Conservation (phyloP, 768 basidiomycete genomes). For the Pisolithus marmoratus region DNA sequence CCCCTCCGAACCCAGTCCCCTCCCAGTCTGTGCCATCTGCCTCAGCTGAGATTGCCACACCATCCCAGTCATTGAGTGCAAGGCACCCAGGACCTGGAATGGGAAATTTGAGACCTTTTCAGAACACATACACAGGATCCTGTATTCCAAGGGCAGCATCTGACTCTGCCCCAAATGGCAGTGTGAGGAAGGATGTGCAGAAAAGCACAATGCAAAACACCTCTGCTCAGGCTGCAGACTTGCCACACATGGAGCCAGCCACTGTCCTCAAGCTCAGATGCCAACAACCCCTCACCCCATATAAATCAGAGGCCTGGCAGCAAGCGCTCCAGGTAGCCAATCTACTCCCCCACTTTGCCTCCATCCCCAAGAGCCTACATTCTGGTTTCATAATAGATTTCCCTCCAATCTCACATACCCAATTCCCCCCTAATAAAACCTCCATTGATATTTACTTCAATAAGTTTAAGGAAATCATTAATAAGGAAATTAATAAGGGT, state of each 20-base stretch:
- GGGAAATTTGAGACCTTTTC: neutral
- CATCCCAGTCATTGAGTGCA: neutral
- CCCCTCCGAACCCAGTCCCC: neutral
- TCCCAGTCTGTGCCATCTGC: neutral
- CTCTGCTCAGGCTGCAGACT: slow-evolving; percentile 39
- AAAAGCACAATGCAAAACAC: slow-evolving; percentile 26
- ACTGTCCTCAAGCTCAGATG: slow-evolving; percentile 32
- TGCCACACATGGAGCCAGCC: slow-evolving; percentile 32
- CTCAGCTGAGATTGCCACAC: neutral
- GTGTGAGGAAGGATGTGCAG: slow-evolving; percentile 17
- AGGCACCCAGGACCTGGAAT: neutral
- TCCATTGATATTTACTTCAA: too few species aligned
- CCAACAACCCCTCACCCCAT: slow-evolving; percentile 25
- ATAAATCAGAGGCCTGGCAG: slow-evolving; percentile 28
- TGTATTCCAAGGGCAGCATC: slow-evolving; percentile 8
- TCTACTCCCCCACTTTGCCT: too few species aligned
- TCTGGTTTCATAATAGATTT: too few species aligned
- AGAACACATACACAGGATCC: neutral
- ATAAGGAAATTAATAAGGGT: too few species aligned
- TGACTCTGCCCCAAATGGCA: slow-evolving; percentile 38
- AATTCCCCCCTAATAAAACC: too few species aligned
- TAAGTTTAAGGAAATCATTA: too few species aligned
- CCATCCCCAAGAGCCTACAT: too few species aligned
- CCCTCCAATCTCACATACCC: too few species aligned
- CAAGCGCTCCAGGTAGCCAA: too few species aligned